Base-by-base conservation (phyloP, 805 yeast species). In the Starmerella kuoi region DNA sequence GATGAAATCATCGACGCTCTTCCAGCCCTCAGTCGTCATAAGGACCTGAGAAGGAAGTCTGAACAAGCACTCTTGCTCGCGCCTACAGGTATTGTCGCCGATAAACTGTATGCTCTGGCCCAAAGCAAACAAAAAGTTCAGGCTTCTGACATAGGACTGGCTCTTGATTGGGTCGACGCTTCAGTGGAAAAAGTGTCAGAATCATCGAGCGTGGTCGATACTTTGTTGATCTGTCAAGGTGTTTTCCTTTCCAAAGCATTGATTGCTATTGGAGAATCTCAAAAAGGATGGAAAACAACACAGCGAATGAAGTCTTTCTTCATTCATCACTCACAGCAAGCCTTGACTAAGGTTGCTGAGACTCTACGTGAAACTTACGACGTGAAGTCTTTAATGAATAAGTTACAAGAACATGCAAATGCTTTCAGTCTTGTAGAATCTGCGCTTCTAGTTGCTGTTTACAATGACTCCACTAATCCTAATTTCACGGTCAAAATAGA, bases 191-290 rank as follows among this genome's bases (percentile, higher is more conserved):
- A 20, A 3, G 31, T 23, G 14, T 17, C 23, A 17, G 17, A 8
- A 2, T 24, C 35, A 19, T 26, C 37, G 4, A 35, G 31, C 3
- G 12, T 4, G 1, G 30, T 32, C 5, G 24, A 14, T 3, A 8
- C 27, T 3, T 27, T 46, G 21, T 17, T 46, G 26, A 17, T 31
- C n/a, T 15, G 33, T 5, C 47, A 46, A 14, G 47, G 47, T 5
- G 6, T 9, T 3, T 20, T 37, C 5, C 35, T 44, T 5, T 11
- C 31, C 4, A 21, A 14, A 9, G 25, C 41, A 1, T 19, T 46
- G 21, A 7, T n/a, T 3, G 22, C 31, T 15, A 5, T 26, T 2
- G n/a, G 11, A 12, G 21, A 8, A 5, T 35, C 44, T 6, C 37
- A 31, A 23, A 39, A 39, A 23, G 39, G 44, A 11, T 15, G 4